Base-by-base conservation (phyloP, 345 rosid species). In the Heritiera fomes region DNA sequence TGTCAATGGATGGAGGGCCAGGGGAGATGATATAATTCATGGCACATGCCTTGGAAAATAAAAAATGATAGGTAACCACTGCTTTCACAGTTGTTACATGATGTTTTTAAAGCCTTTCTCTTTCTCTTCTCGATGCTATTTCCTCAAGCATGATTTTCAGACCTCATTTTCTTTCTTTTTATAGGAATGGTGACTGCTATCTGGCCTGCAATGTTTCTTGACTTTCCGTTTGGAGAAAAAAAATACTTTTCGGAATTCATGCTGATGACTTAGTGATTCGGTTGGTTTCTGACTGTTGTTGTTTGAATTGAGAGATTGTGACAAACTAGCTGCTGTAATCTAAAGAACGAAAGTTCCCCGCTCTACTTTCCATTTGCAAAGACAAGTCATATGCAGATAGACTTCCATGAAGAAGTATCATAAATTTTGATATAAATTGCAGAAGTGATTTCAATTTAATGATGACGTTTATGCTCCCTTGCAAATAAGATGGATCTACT, bases 41-140 rank as follows among this genome's bases (percentile, higher is more conserved):
- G 72, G 71, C 43, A 76, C 79, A 65, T 87, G 87, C 75, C 58
- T 49, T 72, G 78, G 75, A 65, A 60, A 78, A 80, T 71, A 34
- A 34, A 80, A 79, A 55, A 38, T 73, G 83, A 85, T 84, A 87
- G 82, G 83, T 82, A 81, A 79, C 71, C 47, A 74, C 41, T 46
- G 49, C 41, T 62, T 47, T n/a, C 78, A 59, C 8, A 40, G 56
- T 61, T 59, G 68, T 75, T 40, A 41, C 53, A 60, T 59, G 50
- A 20, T 75, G 58, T 41, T 43, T 55, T 17, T 67, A 66, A 40
- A n/a, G 18, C 8, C 38, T 18, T 46, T 49, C n/a, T 28, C 41
- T 0, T 46, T 70, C 49, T 41, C 28, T 43, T 67, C 2, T 43
- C 6, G 3, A 17, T 40, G 70, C 8, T 46, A 23, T 45, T 20